These are phyloP conservation scores for Chaetoceros tenuissimus DNA, from an alignment of 108 stramenopile genomes.

Conservation along the genomic window DNA sequence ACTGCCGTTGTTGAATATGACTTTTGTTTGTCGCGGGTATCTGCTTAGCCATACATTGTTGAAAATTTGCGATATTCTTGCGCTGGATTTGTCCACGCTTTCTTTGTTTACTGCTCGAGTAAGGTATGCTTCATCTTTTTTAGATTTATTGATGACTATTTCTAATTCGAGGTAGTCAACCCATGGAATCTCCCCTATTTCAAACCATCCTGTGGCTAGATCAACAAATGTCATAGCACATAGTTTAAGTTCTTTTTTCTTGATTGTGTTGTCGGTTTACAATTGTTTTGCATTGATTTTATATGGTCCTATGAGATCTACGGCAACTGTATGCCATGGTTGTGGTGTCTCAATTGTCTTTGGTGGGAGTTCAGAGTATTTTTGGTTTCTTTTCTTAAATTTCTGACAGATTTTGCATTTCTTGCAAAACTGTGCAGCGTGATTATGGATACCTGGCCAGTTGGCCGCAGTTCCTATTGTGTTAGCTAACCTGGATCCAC, in stretches of 20 bases:
- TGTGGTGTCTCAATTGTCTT: conserved; percentile 2
- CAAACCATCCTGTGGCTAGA: conserved; percentile 35
- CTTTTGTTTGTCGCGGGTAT: conserved; percentile 19
- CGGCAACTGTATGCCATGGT: conserved; percentile 22
- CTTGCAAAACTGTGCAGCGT: neutral
- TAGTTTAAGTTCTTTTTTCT: no score
- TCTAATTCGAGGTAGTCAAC: no score
- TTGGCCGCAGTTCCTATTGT: conserved; percentile 9
- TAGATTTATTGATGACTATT: no score
- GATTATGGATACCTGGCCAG: neutral
- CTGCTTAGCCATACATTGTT: conserved; percentile 24
- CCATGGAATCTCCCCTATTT: conserved; percentile 22
- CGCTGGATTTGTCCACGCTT: conserved; percentile 15
- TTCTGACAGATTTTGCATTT: conserved; percentile 12
- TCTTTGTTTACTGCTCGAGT: no score
- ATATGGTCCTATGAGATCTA: conserved; percentile 38
- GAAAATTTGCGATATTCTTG: conserved; percentile 4
- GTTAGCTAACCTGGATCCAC: conserved; percentile 5
- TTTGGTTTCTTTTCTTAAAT: conserved; percentile 4
- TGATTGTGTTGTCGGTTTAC: no score
- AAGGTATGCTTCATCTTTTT: no score
- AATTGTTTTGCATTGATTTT: conserved; percentile 11
- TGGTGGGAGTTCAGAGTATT: conserved; percentile 16
- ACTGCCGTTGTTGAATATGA: conserved; percentile 24
- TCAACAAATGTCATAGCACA: conserved; percentile 37